phyloP scores from a whole-genome alignment of 257 asterid species.

The Catharanthus roseus region DNA sequence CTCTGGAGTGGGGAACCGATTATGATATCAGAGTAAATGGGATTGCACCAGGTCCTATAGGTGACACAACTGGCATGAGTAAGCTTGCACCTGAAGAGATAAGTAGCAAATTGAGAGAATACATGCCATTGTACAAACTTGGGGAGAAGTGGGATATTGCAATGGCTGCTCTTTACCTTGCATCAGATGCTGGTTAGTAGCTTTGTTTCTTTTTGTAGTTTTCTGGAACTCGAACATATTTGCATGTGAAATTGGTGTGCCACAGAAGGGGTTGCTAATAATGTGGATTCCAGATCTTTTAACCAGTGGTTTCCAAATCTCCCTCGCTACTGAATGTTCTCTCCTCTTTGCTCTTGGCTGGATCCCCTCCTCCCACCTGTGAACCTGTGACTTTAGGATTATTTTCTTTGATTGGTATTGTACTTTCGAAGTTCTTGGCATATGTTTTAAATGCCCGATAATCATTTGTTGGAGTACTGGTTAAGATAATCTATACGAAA shows the following conservation, averaged over 20 bases:
- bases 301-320: background rate
- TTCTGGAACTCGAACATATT: background rate
- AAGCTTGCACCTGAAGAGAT: slow-evolving; percentile 69
- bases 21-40: slow-evolving; percentile 81
- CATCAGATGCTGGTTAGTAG: slow-evolving; percentile 76
- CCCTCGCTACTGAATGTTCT: background rate
- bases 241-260: background rate
- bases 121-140: slow-evolving; percentile 53
- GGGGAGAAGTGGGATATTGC: slow-evolving; percentile 97
- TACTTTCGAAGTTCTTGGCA: background rate
- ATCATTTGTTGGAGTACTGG: background rate
- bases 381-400: background rate
- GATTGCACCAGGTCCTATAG: slow-evolving; percentile 88
- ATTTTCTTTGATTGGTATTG: background rate
- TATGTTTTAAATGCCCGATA: background rate
- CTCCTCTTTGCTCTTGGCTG: no score
- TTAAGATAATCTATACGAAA: background rate
- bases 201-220: background rate
- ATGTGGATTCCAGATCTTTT: background rate
- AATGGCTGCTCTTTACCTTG: slow-evolving; percentile 81
- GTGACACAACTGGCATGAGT: slow-evolving; percentile 67
- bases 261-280: background rate
- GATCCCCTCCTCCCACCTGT: background rate
- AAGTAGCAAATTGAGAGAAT: slow-evolving; percentile 27
- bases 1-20: slow-evolving; percentile 91